These are phyloP conservation scores for Diaporthe sp. DNA, from an alignment of 2,329 filamentous ascomycete genomes.

Conservation along the genomic window DNA sequence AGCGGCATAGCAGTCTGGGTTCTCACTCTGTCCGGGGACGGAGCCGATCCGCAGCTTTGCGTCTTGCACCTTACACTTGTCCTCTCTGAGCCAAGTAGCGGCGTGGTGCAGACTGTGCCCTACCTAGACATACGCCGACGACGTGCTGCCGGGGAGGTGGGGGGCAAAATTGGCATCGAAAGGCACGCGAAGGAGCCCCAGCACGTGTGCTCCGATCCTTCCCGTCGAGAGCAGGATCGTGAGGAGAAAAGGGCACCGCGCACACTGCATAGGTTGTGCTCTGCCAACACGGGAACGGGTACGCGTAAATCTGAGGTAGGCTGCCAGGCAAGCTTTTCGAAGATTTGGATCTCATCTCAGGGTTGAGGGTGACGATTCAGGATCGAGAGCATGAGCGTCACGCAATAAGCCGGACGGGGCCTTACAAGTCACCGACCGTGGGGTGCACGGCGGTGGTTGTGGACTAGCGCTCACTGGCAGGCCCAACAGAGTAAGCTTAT, in stretches of 20 bases:
- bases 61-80: neutral
- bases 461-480: slow-evolving; percentile 16
- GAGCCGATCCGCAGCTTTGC: slow-evolving; percentile 17
- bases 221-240: slow-evolving; percentile 15
- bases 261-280: neutral
- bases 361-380: neutral
- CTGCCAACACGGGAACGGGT: neutral
- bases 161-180: slow-evolving; percentile 9
- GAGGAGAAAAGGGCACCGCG: slow-evolving; percentile 4
- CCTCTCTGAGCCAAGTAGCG: neutral
- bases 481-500: slow-evolving; percentile 19
- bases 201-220: slow-evolving; percentile 12
- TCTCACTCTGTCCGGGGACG: slow-evolving; percentile 5
- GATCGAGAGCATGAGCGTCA: slow-evolving; percentile 14
- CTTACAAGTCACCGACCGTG: slow-evolving; percentile 23
- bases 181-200: slow-evolving; percentile 25
- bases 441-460: neutral
- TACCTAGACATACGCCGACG: neutral
- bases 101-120: slow-evolving; percentile 11
- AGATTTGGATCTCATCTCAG: slow-evolving; percentile 9
- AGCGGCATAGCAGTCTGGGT: neutral
- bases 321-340: neutral
- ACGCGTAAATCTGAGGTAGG: neutral
- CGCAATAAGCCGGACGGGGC: slow-evolving; percentile 9
- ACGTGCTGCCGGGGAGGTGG: neutral